Conservation (phyloP, 2,329 filamentous ascomycete species). For the Rutstroemia sp. region DNA sequence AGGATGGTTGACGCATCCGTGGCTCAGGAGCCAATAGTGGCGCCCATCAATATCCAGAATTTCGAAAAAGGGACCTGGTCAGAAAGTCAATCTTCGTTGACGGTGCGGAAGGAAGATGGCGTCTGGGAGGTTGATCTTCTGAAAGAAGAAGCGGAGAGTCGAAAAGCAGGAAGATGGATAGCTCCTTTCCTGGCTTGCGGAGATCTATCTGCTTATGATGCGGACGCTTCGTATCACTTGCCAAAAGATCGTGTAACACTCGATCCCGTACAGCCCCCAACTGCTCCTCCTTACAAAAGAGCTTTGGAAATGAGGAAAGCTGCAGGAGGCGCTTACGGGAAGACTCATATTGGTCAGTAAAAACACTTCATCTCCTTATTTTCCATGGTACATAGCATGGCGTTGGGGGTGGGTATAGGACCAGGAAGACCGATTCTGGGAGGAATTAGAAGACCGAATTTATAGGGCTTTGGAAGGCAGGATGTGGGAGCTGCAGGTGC, state of each 20-base stretch:
- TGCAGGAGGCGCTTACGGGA: slow-evolving; percentile 55
- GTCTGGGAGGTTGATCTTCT: slow-evolving; percentile 23
- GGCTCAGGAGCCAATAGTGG: slow-evolving; percentile 35
- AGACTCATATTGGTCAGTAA: slow-evolving; percentile 14
- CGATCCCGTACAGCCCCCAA: slow-evolving; percentile 90
- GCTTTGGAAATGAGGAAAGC: slow-evolving; percentile 78
- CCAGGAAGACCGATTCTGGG: no score
- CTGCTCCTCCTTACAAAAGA: slow-evolving; percentile 88
- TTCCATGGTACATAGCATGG: neutral
- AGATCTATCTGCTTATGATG: slow-evolving; percentile 89
- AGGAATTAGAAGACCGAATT: no score
- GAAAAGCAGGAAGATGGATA: slow-evolving; percentile 62
- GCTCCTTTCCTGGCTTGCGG: slow-evolving; percentile 96
- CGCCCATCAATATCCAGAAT: slow-evolving; percentile 40
- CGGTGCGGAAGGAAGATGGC: slow-evolving; percentile 16
- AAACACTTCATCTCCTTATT: neutral
- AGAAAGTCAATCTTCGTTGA: slow-evolving; percentile 3
- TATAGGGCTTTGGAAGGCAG: no score
- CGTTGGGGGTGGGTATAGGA: neutral
- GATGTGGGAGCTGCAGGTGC: no score
- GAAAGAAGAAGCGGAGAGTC: slow-evolving; percentile 32
- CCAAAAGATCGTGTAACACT: slow-evolving; percentile 81
- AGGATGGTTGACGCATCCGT: slow-evolving; percentile 40
- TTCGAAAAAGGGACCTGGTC: slow-evolving; percentile 37
- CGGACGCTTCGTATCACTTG: slow-evolving; percentile 87